Base-by-base conservation (phyloP, 495 filamentous ascomycete species). In the Ascodesmis nigricans region DNA sequence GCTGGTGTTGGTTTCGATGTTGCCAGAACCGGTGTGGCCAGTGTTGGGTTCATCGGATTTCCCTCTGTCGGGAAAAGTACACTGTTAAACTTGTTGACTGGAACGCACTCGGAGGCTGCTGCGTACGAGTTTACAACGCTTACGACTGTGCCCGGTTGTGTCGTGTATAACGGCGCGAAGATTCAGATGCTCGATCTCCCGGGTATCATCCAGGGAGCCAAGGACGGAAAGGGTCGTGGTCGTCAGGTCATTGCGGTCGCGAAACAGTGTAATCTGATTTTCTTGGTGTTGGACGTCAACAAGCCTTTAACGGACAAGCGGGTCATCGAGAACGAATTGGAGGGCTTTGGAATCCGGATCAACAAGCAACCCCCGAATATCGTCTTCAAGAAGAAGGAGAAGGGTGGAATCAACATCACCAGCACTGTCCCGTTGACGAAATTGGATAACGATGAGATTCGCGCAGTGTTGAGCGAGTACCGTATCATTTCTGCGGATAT, bases 81-180 rank as follows among this genome's bases (percentile, higher is more conserved):
- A 27, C 62, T 97, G 45, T 90, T 97, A 79, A 91, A 72, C 56
- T 69, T 64, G 54, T 60, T 97, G 48, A 97, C 87, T 16, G 87
- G 87, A 24, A 82, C 91, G 55, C 83, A 95, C 53, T 95, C 90
- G 3, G 87, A 97, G 65, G 87, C 69, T 25, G 87, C 87, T 21
- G 87, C 83, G 22, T 97, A 97, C 57, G 87, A 97, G 52, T 97
- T 97, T 59, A 97, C 87, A 36, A 97, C 87, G 42, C 65, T 97
- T 49, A 97, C 87, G 28, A 92, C 83, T 33, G 87, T 97, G 18
- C 87, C 87, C 32, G 87, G 87, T 30, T 90, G 93, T 63, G 84
- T 97, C 29, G 58, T 75, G 47, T 95, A 93, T 58, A 95, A 95
- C 54, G 87, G 84, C 37, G 87, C 87, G 21, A 90, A 91, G 49